Conservation (phyloP, 2,329 filamentous ascomycete species). For the Xylaria multiplex region DNA sequence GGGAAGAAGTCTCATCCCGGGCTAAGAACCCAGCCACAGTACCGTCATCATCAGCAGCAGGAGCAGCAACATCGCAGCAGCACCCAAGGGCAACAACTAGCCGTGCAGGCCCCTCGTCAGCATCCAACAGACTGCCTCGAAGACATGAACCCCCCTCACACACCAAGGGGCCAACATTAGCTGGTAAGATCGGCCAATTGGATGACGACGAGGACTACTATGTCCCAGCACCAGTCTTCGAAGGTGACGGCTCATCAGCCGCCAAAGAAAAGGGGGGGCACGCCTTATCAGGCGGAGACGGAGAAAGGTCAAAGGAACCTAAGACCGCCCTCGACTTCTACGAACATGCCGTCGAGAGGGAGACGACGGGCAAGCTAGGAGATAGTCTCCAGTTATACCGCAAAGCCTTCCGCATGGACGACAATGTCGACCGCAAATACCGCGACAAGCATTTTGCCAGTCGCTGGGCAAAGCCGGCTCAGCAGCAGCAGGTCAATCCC, state of each 20-base stretch:
- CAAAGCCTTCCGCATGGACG: conserved; percentile 90
- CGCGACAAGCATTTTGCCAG: conserved; percentile 90
- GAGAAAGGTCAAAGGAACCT: conserved; percentile 39
- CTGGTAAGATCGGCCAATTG: conserved; percentile 30
- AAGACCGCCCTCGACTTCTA: conserved; percentile 86
- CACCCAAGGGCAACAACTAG: conserved; percentile 26
- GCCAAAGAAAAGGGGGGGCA: conserved; percentile 34
- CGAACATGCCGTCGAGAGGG: conserved; percentile 89
- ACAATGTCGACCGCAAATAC: conserved; percentile 84
- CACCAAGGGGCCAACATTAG: conserved; percentile 37
- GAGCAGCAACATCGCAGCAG: conserved; percentile 31
- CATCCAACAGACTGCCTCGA: conserved; percentile 34
- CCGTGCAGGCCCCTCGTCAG: conserved; percentile 27
- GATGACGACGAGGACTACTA: conserved; percentile 51
- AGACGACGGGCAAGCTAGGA: conserved; percentile 83
- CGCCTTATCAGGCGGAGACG: conserved; percentile 26
- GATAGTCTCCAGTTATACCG: conserved; percentile 90
- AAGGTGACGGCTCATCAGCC: conserved; percentile 44
- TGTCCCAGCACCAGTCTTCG: conserved; percentile 46
- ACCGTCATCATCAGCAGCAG: conserved; percentile 19
- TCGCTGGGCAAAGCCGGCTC: conserved; percentile 59
- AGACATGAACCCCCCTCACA: conserved; percentile 34
- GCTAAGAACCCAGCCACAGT: conserved; percentile 48
- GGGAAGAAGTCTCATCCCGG: conserved; percentile 73
- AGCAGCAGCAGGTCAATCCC: conserved; percentile 41